Conservation (phyloP, 2,329 filamentous ascomycete genomes). For the Akanthomyces dipterigenus region DNA sequence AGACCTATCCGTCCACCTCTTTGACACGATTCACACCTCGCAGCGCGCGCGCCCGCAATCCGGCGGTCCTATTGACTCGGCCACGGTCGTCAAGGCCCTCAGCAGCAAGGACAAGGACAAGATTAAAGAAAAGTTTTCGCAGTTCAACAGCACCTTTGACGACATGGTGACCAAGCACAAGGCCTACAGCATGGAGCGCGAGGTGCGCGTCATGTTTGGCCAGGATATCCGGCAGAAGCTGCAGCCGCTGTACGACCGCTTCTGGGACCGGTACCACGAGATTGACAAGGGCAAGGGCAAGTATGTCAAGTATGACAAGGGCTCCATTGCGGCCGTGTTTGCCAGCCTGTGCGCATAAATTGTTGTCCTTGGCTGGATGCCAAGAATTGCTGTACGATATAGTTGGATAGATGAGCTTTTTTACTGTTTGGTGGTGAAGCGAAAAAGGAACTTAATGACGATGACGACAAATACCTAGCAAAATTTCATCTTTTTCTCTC, state of each 20-base stretch:
- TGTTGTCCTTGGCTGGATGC: background rate
- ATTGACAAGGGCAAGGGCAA: slow-evolving; percentile 97
- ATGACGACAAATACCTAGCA: background rate
- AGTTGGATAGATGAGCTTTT: background rate
- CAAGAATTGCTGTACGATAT: background rate
- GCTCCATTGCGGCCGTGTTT: slow-evolving; percentile 63
- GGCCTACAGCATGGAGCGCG: slow-evolving; percentile 78
- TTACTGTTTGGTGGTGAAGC: background rate
- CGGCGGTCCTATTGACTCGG: slow-evolving; percentile 72
- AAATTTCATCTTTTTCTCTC: background rate
- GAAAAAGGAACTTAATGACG: background rate
- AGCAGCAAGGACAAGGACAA: slow-evolving; percentile 88
- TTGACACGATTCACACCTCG: slow-evolving; percentile 82
- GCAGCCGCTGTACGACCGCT: slow-evolving; percentile 87
- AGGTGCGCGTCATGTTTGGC: slow-evolving; percentile 73
- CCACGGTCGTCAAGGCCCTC: slow-evolving; percentile 74
- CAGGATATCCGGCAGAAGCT: slow-evolving; percentile 86
- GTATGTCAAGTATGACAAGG: slow-evolving; percentile 96
- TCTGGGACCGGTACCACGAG: slow-evolving; percentile 96
- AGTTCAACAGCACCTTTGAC: slow-evolving; percentile 87
- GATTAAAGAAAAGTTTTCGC: slow-evolving; percentile 92
- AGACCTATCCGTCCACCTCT: slow-evolving; percentile 75
- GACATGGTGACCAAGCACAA: slow-evolving; percentile 81
- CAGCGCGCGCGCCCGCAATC: slow-evolving; percentile 66
- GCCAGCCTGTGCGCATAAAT: slow-evolving; percentile 36